These are phyloP conservation scores for Chytriomyces sp. DNA, from an alignment of 192 early-diverging fungal genomes.

Conservation along the genomic window DNA sequence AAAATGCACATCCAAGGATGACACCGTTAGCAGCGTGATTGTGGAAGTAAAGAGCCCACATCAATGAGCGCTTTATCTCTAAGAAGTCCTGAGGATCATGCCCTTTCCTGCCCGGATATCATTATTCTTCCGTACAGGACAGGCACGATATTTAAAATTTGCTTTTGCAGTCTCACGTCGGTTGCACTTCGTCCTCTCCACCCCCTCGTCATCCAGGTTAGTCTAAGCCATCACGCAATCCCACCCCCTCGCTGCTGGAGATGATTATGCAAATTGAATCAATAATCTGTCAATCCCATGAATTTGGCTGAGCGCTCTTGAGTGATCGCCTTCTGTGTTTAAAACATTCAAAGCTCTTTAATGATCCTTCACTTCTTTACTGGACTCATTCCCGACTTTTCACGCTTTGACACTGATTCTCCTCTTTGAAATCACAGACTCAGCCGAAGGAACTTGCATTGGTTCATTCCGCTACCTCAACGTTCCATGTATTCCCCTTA, in stretches of 20 bases:
- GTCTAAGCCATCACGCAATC: not conserved
- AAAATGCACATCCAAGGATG: not conserved
- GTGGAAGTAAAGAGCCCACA: slow-evolving; percentile 2
- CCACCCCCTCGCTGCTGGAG: not conserved
- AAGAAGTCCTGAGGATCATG: not conserved
- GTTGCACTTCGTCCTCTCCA: too few species aligned
- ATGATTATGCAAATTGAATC: not conserved
- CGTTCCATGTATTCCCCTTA: too few species aligned
- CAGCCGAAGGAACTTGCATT: too few species aligned
- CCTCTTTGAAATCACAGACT: not conserved
- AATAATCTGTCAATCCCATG: slow-evolving; percentile 2
- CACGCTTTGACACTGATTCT: not conserved
- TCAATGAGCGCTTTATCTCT: not conserved
- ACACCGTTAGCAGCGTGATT: not conserved
- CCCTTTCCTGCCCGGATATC: too few species aligned
- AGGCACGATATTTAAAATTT: too few species aligned
- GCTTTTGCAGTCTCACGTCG: too few species aligned
- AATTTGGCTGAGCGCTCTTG: not conserved
- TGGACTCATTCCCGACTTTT: not conserved
- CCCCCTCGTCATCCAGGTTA: too few species aligned
- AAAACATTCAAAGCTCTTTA: not conserved
- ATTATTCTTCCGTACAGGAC: too few species aligned
- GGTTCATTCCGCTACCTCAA: too few species aligned
- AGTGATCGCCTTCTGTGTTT: not conserved
- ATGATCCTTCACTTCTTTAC: not conserved